These are phyloP conservation scores for Tulasnella calospora DNA, from an alignment of 768 basidiomycete genomes.

Conservation along the genomic window DNA sequence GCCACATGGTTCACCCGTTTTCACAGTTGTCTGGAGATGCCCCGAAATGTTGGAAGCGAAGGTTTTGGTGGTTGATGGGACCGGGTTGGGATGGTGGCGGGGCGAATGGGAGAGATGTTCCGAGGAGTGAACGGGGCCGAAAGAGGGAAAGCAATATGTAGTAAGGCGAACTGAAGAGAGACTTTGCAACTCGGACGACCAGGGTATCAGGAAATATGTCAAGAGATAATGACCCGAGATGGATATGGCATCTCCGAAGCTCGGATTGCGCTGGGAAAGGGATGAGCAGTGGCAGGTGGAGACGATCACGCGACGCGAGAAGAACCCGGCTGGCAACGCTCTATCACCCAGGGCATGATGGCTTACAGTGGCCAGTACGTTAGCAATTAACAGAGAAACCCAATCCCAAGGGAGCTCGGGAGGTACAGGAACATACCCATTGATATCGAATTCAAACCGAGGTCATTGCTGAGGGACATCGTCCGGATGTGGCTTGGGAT, in stretches of 20 bases:
- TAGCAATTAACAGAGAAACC: background rate
- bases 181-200: constrained; percentile 5
- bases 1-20: background rate
- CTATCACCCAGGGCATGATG: background rate
- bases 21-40: background rate
- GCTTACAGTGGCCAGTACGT: background rate
- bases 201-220: background rate
- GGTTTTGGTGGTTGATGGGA: background rate
- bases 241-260: constrained; percentile 2
- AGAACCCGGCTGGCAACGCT: background rate
- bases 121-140: constrained; percentile 3
- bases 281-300: constrained; percentile 5
- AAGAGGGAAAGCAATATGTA: constrained; percentile 9
- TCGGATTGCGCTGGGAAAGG: constrained; percentile 5
- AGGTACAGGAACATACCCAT: background rate
- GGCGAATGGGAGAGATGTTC: background rate
- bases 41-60: background rate
- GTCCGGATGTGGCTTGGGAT: background rate
- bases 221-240: constrained; percentile 8
- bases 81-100: background rate
- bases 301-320: constrained; percentile 7
- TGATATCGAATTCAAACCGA: background rate
- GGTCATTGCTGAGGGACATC: constrained; percentile 5
- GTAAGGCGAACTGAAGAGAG: constrained; percentile 1
- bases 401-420: background rate